Evolutionary conservation across 192 early-diverging fungal genomes (phyloP).

Genomic region (Rhizophlyctis rosea): DNA sequence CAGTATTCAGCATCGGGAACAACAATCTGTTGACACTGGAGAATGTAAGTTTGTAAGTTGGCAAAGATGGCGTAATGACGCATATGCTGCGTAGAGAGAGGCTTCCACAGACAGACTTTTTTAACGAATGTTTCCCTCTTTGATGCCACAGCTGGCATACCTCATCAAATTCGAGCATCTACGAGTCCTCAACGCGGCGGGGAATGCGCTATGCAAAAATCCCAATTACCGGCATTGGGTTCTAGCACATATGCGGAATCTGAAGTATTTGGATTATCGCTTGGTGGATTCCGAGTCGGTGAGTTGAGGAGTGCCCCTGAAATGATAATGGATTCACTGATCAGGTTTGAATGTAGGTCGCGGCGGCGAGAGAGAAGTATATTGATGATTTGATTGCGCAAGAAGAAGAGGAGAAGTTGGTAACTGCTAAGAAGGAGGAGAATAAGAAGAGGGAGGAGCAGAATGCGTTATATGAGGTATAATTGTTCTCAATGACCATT

Average conservation of each 20-base stretch:
- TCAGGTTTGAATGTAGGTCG: too few relatives aligned
- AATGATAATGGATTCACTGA: constrained; percentile 3
- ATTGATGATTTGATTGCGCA: constrained; percentile 62
- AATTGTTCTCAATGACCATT: too few relatives aligned
- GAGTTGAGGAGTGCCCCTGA: too few relatives aligned
- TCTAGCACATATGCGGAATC: constrained; percentile 50
- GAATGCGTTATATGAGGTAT: constrained; percentile 45
- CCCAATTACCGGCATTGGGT: constrained; percentile 56
- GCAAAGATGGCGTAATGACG: too few relatives aligned
- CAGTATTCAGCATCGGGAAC: constrained; percentile 60
- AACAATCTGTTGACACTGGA: constrained; percentile 50
- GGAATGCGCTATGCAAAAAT: constrained; percentile 55
- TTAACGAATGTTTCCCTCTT: too few relatives aligned
- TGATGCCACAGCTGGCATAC: constrained; percentile 42
- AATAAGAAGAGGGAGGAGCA: constrained; percentile 27
- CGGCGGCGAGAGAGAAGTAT: constrained; percentile 52
- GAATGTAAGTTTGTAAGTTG: constrained; percentile 34
- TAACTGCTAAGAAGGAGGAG: constrained; percentile 41
- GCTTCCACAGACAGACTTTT: too few relatives aligned
- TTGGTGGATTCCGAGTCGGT: constrained; percentile 57
- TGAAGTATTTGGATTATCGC: constrained; percentile 63
- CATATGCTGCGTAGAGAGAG: too few relatives aligned
- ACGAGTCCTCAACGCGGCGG: constrained; percentile 52
- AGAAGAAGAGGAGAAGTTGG: constrained; percentile 62
- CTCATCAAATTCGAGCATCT: constrained; percentile 52